A percentile compares a stretch with the other conserved stretches of the same genome.
Evolutionary conservation across 2,329 filamentous ascomycete species (phyloP).

Genomic region (Arthrobotrys sinensis): DNA sequence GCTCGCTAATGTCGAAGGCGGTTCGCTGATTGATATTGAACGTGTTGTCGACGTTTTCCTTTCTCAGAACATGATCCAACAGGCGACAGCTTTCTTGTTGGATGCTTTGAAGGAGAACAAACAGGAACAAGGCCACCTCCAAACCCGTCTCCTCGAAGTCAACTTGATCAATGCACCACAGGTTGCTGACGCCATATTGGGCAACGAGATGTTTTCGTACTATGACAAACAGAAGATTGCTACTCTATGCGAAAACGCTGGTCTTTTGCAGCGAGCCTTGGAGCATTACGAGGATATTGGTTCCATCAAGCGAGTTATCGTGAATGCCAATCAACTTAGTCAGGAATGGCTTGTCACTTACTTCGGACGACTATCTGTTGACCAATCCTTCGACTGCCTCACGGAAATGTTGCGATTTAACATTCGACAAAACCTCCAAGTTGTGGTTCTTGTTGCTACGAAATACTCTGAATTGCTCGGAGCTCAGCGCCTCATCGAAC

Average conservation of each 20-base stretch:
- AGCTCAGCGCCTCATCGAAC: conserved; percentile 86
- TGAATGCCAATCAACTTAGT: conserved; percentile 84
- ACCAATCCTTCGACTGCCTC: conserved; percentile 92
- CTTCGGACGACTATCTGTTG: conserved; percentile 94
- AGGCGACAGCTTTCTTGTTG: conserved; percentile 96
- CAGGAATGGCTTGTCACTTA: conserved; percentile 92
- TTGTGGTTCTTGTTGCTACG: conserved; percentile 94
- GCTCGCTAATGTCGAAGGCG: conserved; percentile 88
- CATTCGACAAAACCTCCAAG: conserved; percentile 95
- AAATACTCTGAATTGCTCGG: conserved; percentile 98
- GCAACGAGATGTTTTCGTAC: conserved; percentile 98
- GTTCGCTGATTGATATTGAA: conserved; percentile 90
- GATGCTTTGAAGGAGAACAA: conserved; percentile 96
- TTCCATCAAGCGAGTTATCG: conserved; percentile 88
- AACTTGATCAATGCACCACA: conserved; percentile 96
- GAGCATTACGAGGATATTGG: conserved; percentile 95
- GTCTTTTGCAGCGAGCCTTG: conserved; percentile 86
- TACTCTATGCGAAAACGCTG: conserved; percentile 91
- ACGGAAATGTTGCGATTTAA: conserved; percentile 97
- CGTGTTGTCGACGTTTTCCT: conserved; percentile 98
- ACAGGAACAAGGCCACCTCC: conserved; percentile 91
- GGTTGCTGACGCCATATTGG: conserved; percentile 96
- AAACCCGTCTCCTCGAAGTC: conserved; percentile 97
- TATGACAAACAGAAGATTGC: conserved; percentile 94
- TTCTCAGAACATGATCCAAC: conserved; percentile 96